A percentile compares a stretch with the other conserved stretches of the same genome.
Conservation (phyloP, 2,329 filamentous ascomycete species). For the Dothiorella sarmentorum region DNA sequence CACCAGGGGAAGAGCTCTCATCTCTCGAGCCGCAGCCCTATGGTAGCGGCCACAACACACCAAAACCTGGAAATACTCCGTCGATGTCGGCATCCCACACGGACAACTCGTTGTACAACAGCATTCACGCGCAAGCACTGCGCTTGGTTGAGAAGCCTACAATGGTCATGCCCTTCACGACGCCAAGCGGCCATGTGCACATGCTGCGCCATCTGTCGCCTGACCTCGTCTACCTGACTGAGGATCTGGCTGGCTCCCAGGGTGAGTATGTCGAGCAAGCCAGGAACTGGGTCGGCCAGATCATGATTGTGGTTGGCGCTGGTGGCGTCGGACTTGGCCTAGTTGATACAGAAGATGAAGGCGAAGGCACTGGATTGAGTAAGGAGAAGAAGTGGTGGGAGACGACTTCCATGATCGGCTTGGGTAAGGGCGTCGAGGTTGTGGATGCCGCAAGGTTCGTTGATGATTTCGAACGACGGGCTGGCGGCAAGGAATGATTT, state of each 20-base stretch:
- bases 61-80: slow-evolving; percentile 26
- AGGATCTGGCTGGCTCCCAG: slow-evolving; percentile 72
- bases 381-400: slow-evolving; percentile 64
- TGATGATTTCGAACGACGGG: slow-evolving; percentile 81
- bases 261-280: slow-evolving; percentile 69
- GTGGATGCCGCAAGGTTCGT: slow-evolving; percentile 78
- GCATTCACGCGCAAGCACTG: slow-evolving; percentile 75
- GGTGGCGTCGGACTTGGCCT: slow-evolving; percentile 44
- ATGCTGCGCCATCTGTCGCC: slow-evolving; percentile 83
- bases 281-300: slow-evolving; percentile 58
- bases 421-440: slow-evolving; percentile 82
- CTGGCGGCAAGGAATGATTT: slow-evolving; percentile 56
- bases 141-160: slow-evolving; percentile 77
- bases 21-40: slow-evolving; percentile 45
- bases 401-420: slow-evolving; percentile 61
- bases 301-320: slow-evolving; percentile 56
- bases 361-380: slow-evolving; percentile 61
- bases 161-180: slow-evolving; percentile 86
- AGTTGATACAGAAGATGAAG: slow-evolving; percentile 63
- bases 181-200: slow-evolving; percentile 76
- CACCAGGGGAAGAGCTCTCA: slow-evolving; percentile 58
- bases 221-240: slow-evolving; percentile 83
- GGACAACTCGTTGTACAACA: slow-evolving; percentile 63
- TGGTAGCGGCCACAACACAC: slow-evolving; percentile 37
- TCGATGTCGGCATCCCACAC: slow-evolving; percentile 24